phyloP scores from a whole-genome alignment of 768 basidiomycete genomes.

The Boletus vermiculosoides region DNA sequence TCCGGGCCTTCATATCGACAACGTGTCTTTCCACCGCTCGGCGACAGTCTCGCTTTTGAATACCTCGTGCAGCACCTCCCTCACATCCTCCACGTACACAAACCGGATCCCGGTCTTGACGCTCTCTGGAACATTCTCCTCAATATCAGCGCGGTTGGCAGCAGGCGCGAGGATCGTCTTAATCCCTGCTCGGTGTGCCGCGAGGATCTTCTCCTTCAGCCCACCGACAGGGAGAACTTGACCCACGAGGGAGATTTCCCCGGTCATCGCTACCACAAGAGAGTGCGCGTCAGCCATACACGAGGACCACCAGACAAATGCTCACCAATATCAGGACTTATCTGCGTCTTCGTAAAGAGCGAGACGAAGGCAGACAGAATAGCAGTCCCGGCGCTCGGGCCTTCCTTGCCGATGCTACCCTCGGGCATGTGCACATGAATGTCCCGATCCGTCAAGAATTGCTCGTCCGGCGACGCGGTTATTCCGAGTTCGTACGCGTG shows the following conservation, averaged over 20 bases:
- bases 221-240: slow-evolving; percentile 97
- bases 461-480: slow-evolving; percentile 65
- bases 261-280: slow-evolving; percentile 79
- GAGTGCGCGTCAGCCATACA: neutral
- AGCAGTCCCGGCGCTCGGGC: slow-evolving; percentile 95
- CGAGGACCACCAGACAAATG: slow-evolving; percentile 1
- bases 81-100: slow-evolving; percentile 92
- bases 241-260: slow-evolving; percentile 94
- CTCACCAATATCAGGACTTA: slow-evolving; percentile 87
- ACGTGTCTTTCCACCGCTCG: slow-evolving; percentile 68
- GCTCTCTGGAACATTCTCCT: slow-evolving; percentile 95
- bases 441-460: slow-evolving; percentile 82
- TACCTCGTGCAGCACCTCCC: slow-evolving; percentile 85
- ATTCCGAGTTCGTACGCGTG: slow-evolving; percentile 90
- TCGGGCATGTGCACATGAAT: slow-evolving; percentile 98
- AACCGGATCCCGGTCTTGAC: slow-evolving; percentile 95
- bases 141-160: slow-evolving; percentile 91
- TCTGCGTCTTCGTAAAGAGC: slow-evolving; percentile 80
- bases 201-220: slow-evolving; percentile 93
- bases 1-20: slow-evolving; percentile 30
- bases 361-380: slow-evolving; percentile 89
- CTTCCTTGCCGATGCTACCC: slow-evolving; percentile 91
- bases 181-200: slow-evolving; percentile 95
- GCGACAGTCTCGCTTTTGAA: slow-evolving; percentile 62
- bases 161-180: slow-evolving; percentile 85